Evolutionary conservation across 2,329 filamentous ascomycete species (phyloP), one percentile per base, ranked within the genome.

Genomic region (Pyrenochaeta sp.): DNA sequence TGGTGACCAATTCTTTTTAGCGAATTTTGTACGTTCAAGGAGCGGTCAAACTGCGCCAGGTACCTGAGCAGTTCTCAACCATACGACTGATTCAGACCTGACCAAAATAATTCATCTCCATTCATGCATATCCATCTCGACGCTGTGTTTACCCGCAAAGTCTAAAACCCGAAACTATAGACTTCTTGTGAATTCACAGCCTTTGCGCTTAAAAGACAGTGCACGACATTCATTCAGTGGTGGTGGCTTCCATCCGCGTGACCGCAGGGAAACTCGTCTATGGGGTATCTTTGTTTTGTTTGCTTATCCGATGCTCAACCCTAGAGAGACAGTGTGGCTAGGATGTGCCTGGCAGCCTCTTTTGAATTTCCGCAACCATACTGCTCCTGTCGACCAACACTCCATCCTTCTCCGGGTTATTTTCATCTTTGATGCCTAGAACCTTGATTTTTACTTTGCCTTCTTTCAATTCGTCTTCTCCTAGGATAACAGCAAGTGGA

Each of bases 401-500:
- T 44, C 93, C 94, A 54, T 96, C 90, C 81, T 97, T 97, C 75
- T 97, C 91, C 0, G 92, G 88, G 81, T 97, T 90, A 32, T 87
- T 91, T 35, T 95, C 89, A 3, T 85, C 83, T 50, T 66, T 67
- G 47, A 96, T 81, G 40, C 92, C 88, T 79, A 92, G 83, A 81
- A 89, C 87, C 86, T 98, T 98, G 74, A 97, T 84, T 78, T 90
- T 91, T 63, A 96, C 89, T 75, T 96, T 89, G 47, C 92, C 92
- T 21, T 86, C 83, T 55, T 88, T 88, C 35, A 96, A 80, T 78
- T 98, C 94, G 49, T 97, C 92, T 68, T 97, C 91, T 39, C 94
- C 94, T 1, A 99, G 82, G 66, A 98, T 95, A 43, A 98, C 84
- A 7, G 89, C 91, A 69, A 96, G 90, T 1, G 94, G 94, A 17